Percentiles rank a stretch among this genome's conserved stretches.
These are phyloP conservation scores for Hypsizygus ulmarius DNA, from an alignment of 1,284 basidiomycete genomes.

Conservation along the genomic window DNA sequence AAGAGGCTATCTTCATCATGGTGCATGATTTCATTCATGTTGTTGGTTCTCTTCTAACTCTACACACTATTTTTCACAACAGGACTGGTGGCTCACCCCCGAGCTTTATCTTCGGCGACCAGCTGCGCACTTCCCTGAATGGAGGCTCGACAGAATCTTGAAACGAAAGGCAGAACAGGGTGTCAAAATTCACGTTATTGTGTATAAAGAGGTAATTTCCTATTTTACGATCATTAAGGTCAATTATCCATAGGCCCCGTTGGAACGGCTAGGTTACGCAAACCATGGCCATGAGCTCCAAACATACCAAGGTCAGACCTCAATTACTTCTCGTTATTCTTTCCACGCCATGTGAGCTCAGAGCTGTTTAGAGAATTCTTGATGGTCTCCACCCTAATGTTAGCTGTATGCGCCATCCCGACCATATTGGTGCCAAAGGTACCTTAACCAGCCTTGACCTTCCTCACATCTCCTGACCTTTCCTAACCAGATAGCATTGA, in stretches of 20 bases:
- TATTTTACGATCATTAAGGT: not conserved
- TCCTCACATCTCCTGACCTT: not conserved
- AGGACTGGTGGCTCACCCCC: conserved; percentile 93
- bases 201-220: conserved; percentile 76
- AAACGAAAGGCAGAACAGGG: conserved; percentile 87
- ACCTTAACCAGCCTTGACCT: not conserved
- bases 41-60: not conserved
- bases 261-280: conserved; percentile 77
- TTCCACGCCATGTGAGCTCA: conserved; percentile 1
- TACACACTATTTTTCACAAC: not conserved
- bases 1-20: conserved; percentile 76
- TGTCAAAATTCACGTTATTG: conserved; percentile 84
- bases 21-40: conserved; percentile 33
- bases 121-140: conserved; percentile 78
- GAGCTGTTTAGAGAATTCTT: conserved; percentile 54
- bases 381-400: conserved; percentile 87
- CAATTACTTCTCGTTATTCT: not conserved
- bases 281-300: conserved; percentile 85
- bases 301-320: conserved; percentile 72
- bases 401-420: conserved; percentile 82
- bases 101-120: conserved; percentile 91
- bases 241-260: conserved; percentile 3
- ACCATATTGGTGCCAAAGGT: conserved; percentile 84
- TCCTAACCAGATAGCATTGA: conserved; percentile 62
- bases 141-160: conserved; percentile 82